Percentiles rank a stretch among this genome's conserved stretches.
Conservation (phyloP, 768 basidiomycete species). For the Boletus vinaceobasis region DNA sequence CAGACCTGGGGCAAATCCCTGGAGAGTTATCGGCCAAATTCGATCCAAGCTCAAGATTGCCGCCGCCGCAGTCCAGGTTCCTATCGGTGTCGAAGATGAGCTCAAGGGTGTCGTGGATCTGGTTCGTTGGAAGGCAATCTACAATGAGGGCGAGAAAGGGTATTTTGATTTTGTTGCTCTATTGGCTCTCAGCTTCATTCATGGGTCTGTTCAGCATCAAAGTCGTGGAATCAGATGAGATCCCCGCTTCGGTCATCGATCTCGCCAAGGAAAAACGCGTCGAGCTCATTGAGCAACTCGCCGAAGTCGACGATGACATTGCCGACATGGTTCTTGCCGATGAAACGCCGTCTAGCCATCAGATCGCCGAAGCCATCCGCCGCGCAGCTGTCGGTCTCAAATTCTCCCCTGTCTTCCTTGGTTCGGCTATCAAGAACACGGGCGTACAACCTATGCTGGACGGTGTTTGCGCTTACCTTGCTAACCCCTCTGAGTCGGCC, state of each 20-base stretch:
- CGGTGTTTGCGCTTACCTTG: conserved; percentile 93
- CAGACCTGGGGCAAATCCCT: conserved; percentile 96
- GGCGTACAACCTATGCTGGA: conserved; percentile 92
- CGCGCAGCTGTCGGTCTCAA: conserved; percentile 84
- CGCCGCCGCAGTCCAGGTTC: conserved; percentile 94
- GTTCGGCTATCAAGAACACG: conserved; percentile 97
- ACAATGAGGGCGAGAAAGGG: conserved; percentile 96
- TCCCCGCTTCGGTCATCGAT: conserved; percentile 70
- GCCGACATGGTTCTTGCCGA: conserved; percentile 90
- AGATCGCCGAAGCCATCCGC: conserved; percentile 82
- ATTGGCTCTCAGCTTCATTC: background rate
- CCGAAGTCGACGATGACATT: conserved; percentile 95
- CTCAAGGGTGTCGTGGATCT: conserved; percentile 92
- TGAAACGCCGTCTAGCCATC: conserved; percentile 62
- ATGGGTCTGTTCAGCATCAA: conserved; percentile 48
- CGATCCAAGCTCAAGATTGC: conserved; percentile 86
- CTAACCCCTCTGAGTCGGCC: conserved; percentile 76
- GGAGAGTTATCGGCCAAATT: conserved; percentile 91
- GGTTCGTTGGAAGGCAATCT: conserved; percentile 90
- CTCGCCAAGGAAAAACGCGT: conserved; percentile 80
- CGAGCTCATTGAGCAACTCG: conserved; percentile 92
- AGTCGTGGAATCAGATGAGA: conserved; percentile 80
- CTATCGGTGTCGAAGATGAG: conserved; percentile 85
- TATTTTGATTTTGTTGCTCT: conserved; percentile 35
- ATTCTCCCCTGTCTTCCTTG: conserved; percentile 95